Evolutionary conservation across 2,329 filamentous ascomycete genomes (phyloP), one percentile per base, ranked within the genome.

Genomic region (Penicillium vulpinum): DNA sequence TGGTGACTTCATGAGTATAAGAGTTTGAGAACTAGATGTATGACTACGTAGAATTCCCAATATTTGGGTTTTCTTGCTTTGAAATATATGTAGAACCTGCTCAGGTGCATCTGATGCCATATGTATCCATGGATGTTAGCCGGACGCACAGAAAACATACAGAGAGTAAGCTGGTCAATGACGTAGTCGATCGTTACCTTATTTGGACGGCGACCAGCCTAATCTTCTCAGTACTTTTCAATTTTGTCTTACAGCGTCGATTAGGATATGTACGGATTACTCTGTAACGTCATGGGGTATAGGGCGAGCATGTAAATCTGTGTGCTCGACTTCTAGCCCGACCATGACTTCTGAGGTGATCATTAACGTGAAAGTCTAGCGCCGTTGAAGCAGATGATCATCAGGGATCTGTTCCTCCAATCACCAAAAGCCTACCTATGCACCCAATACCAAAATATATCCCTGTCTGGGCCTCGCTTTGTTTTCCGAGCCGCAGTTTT

Each of bases 151-250:
- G n/a, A n/a, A n/a, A n/a, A 21, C 13, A 15, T 22, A 31, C 43
- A 31, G 43, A 45, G 18, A 29, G 35, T 55, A 46, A 38, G 43
- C 24, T 15, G 31, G 44, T 45, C 38, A 49, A 59, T 64, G 62
- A 65, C 60, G 60, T 61, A 64, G 60, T 58, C 54, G 63, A 66
- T 66, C 63, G 39, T 40, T 64, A 31, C 62, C 57, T 16, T 21
- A 35, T 64, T 53, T 16, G 58, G 59, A 43, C 33, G 15, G 50
- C 22, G 26, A 48, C 21, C 11, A 5, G 26, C 16, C 18, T 22
- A 5, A 22, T 33, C 18, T 41, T 15, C 10, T 43, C 11, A 21
- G n/a, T n/a, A n/a, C n/a, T n/a, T n/a, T n/a, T n/a, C n/a, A n/a
- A n/a, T n/a, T 11, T 31, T 16, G 6, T 15, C 3, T 31, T 31